phyloP scores from a whole-genome alignment of 495 filamentous ascomycete genomes.

The Neurospora sp. region DNA sequence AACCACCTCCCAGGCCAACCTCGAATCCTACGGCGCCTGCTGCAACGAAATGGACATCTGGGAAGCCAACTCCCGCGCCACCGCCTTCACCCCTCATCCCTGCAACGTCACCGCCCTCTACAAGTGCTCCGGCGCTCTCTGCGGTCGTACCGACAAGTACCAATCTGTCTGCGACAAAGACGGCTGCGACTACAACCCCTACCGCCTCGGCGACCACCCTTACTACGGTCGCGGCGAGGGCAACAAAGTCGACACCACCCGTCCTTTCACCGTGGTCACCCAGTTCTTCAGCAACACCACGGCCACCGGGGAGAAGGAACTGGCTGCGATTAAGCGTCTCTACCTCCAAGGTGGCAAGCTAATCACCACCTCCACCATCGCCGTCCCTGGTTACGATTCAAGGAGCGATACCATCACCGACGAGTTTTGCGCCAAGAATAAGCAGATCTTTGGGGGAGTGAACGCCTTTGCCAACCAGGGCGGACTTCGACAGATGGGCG shows the following conservation, averaged over 20 bases:
- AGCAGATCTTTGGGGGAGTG: conserved; percentile 8
- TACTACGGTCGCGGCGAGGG: conserved; percentile 38
- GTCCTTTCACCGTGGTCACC: conserved; percentile 51
- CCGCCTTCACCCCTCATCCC: conserved; percentile 46
- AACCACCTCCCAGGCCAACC: conserved; percentile 29
- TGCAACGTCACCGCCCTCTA: conserved; percentile 43
- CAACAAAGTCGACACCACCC: conserved; percentile 18
- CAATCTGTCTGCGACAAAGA: conserved; percentile 53
- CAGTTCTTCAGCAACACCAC: conserved; percentile 50
- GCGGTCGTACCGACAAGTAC: conserved; percentile 30
- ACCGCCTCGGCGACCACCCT: conserved; percentile 41
- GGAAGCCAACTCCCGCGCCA: conserved; percentile 52
- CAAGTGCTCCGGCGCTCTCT: conserved; percentile 41
- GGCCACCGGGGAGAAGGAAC: conserved; percentile 20
- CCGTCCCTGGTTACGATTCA: conserved; percentile 4
- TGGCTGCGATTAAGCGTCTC: conserved; percentile 47
- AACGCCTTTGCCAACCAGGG: conserved; percentile 42
- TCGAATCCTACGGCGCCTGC: conserved; percentile 42
- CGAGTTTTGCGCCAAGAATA: conserved; percentile 43
- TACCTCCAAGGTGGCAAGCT: conserved; percentile 51
- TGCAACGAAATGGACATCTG: conserved; percentile 59
- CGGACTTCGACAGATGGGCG: conserved; percentile 47
- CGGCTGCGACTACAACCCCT: conserved; percentile 61
- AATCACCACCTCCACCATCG: conserved; percentile 17
- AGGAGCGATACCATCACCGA: conserved; percentile 41